Evolutionary conservation across 2,329 filamentous ascomycete genomes (phyloP), one percentile per base, ranked within the genome.

Genomic region (Chalaropsis thielavioides): DNA sequence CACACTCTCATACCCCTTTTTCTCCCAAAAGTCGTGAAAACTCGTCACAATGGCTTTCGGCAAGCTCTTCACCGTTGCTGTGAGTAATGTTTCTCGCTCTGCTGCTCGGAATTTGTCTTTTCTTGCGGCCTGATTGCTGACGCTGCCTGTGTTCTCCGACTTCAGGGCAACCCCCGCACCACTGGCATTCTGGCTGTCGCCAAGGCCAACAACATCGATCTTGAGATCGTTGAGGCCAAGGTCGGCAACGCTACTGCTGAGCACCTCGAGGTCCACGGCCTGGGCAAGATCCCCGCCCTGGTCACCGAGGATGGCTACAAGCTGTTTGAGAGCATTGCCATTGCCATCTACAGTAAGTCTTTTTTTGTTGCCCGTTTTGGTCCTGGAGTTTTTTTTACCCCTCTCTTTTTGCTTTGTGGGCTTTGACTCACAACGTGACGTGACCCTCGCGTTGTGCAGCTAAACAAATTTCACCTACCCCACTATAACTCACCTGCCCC

Each of bases 321-420:
- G 73, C 85, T 99, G 72, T 87, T 84, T 69, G 94, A 99, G 86
- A 82, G 77, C 78, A 92, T 97, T 73, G 94, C 94, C 77, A 92
- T 99, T 74, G 90, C 91, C 75, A 89, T 99, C 81, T 99, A 97
- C 83, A 80, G 94, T 99, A 89, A 74, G 92, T 90, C 56, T 65
- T 38, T 64, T 60, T 69, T 85, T 65, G 63, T 64, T 59, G 44
- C 64, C 43, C 68, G 41, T 64, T 46, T 68, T 69, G 66, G n/a
- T 67, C 66, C 69, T 66, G 64, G 31, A 31, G 31, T 31, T 31
- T 31, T 31, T 31, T 17, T 17, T 62, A 62, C 60, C 60, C 60
- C 60, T 62, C 60, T 62, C 60, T 62, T 41, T 62, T 62, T 62
- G 17, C 19, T 44, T 11, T 19, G 19, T 27, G 15, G 17, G 56